Conservation (phyloP, 768 basidiomycete genomes). For the Chlorophyllum brunneum region DNA sequence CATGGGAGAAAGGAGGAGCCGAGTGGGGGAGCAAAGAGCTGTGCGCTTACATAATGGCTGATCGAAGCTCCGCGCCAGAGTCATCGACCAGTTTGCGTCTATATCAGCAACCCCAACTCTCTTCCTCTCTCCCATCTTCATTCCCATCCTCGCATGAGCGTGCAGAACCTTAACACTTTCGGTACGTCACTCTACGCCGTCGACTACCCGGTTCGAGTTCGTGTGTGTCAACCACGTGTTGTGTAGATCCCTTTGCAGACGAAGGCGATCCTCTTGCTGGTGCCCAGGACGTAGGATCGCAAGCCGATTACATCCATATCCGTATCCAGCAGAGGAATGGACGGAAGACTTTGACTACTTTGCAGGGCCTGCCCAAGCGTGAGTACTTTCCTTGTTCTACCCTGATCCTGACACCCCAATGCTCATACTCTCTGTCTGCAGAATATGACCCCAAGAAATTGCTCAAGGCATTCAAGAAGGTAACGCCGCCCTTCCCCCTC, state of each 20-base stretch:
- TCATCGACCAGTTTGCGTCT: constrained; percentile 20
- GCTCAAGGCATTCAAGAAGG: constrained; percentile 99
- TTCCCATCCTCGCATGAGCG: constrained; percentile 81
- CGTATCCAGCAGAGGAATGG: constrained; percentile 99
- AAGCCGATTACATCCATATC: constrained; percentile 86
- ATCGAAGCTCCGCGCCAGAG: constrained; percentile 17
- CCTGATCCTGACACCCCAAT: constrained; percentile 6
- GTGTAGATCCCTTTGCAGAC: constrained; percentile 91
- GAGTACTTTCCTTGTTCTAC: constrained; percentile 23
- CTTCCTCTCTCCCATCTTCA: constrained; percentile 34
- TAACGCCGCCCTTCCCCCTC: too few species aligned
- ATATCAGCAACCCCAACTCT: constrained; percentile 27
- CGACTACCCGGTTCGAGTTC: too few species aligned
- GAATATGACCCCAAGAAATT: constrained; percentile 98
- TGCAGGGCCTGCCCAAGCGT: constrained; percentile 94
- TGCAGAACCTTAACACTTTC: constrained; percentile 84
- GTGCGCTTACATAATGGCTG: constrained; percentile 23
- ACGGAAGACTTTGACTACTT: constrained; percentile 95
- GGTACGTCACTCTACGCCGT: constrained; percentile 40
- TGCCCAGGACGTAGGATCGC: constrained; percentile 74
- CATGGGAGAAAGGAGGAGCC: constrained; percentile 20
- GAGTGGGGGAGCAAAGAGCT: constrained; percentile 8
- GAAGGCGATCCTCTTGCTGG: constrained; percentile 80
- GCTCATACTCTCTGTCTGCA: constrained; percentile 28
- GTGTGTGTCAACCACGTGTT: neutral